Evolutionary conservation across 305 asterid genomes (phyloP).

Genomic region (Fraxinus baroniana): DNA sequence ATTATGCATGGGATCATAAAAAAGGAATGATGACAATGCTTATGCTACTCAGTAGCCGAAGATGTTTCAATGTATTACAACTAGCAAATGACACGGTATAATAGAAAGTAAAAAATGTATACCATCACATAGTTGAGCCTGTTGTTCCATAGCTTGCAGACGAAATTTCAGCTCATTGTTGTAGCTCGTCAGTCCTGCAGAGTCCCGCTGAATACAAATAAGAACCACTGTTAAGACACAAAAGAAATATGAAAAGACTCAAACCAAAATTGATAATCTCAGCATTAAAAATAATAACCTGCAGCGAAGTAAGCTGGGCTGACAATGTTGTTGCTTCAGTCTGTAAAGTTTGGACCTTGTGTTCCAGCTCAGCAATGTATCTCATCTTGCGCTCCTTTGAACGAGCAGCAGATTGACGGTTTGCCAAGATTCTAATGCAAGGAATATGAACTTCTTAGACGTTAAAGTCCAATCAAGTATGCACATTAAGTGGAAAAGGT

Average conservation of each 20-base stretch:
- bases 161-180: constrained; percentile 86
- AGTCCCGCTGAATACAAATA: constrained; percentile 71
- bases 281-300: constrained; percentile 42
- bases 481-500: background rate
- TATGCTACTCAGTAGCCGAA: background rate
- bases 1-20: background rate
- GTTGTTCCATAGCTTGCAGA: constrained; percentile 91
- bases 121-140: constrained; percentile 92
- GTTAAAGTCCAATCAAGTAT: background rate
- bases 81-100: background rate
- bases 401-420: constrained; percentile 96
- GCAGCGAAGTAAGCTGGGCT: constrained; percentile 82
- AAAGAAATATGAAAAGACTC: background rate
- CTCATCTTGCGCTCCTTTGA: constrained; percentile 94
- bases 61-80: background rate
- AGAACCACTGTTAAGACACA: background rate
- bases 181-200: constrained; percentile 75
- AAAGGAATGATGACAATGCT: background rate
- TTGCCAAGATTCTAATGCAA: constrained; percentile 74
- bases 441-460: constrained; percentile 4
- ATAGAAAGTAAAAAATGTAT: background rate
- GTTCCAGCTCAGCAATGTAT: constrained; percentile 87
- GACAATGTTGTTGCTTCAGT: constrained; percentile 95
- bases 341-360: constrained; percentile 89
- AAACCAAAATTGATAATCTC: constrained; percentile 2